phyloP scores from a whole-genome alignment of 2,329 filamentous ascomycete species.

The Neofusicoccum laricinum region DNA sequence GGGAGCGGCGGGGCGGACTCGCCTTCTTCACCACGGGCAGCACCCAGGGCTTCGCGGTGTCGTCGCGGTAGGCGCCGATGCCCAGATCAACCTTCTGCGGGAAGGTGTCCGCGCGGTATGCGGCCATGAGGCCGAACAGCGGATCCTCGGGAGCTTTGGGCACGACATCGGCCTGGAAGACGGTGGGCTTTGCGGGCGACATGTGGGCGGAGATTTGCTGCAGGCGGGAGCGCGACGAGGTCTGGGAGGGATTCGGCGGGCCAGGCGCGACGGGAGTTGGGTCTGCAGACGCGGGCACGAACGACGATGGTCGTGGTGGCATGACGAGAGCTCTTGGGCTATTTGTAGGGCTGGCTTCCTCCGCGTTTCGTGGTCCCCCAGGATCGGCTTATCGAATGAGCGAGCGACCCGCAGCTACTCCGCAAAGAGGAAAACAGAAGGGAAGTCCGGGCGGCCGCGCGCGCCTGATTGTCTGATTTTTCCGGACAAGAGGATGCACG shows the following conservation, averaged over 20 bases:
- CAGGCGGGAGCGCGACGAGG: conserved; percentile 35
- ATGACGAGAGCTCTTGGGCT: conserved; percentile 9
- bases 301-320: conserved; percentile 18
- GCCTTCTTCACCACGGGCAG: conserved; percentile 96
- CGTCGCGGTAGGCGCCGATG: conserved; percentile 90
- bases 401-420: conserved; percentile 7
- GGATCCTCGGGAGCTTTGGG: conserved; percentile 92
- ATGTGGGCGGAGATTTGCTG: conserved; percentile 67
- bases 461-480: neutral
- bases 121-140: conserved; percentile 87
- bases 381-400: conserved; percentile 14
- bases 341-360: neutral
- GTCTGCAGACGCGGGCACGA: conserved; percentile 16
- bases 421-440: neutral
- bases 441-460: neutral
- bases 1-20: conserved; percentile 26
- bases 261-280: neutral
- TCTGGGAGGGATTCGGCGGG: neutral
- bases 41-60: conserved; percentile 96
- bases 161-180: conserved; percentile 73
- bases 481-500: conserved; percentile 6
- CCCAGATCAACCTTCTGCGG: conserved; percentile 89
- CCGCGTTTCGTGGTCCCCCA: conserved; percentile 10
- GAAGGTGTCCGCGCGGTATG: conserved; percentile 74
- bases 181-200: conserved; percentile 60